A percentile compares a stretch with the other conserved stretches of the same genome.
phyloP scores from a whole-genome alignment of 164 flowering plant genomes.

The Berberis vulgaris region DNA sequence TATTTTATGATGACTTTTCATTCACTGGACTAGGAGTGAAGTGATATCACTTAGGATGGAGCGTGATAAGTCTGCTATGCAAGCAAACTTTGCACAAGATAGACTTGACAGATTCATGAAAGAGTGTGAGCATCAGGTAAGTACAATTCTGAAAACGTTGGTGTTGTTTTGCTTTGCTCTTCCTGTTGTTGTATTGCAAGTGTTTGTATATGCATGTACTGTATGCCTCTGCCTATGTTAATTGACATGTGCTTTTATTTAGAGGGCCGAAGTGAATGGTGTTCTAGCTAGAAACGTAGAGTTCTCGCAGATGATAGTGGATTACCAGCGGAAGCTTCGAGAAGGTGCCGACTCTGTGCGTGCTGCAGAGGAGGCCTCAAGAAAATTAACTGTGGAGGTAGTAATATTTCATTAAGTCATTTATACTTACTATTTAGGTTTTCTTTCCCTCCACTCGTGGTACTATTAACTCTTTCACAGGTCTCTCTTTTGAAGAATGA shows the following conservation, averaged over 20 bases:
- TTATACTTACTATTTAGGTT: background rate
- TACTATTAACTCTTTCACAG: slow-evolving; percentile 21
- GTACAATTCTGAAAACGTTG: background rate
- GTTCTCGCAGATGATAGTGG: slow-evolving; percentile 73
- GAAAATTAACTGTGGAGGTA: slow-evolving; percentile 79
- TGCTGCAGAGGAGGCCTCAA: slow-evolving; percentile 63
- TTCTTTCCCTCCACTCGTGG: background rate
- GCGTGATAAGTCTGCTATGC: slow-evolving; percentile 58
- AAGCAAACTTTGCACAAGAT: slow-evolving; percentile 54
- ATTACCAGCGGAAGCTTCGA: slow-evolving; percentile 66
- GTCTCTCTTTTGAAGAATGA: slow-evolving; percentile 67
- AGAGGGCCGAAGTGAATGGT: slow-evolving; percentile 59
- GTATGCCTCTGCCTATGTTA: too few relatives aligned
- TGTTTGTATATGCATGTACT: background rate
- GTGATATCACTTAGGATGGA: slow-evolving; percentile 36
- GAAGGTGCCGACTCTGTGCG: slow-evolving; percentile 58
- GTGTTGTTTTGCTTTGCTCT: background rate
- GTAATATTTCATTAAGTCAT: background rate
- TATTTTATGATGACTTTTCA: background rate
- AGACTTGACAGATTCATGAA: slow-evolving; percentile 51
- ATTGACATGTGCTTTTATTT: too few relatives aligned
- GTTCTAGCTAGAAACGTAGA: slow-evolving; percentile 73
- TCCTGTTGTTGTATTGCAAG: background rate
- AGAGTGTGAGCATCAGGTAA: slow-evolving; percentile 61
- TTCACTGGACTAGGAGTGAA: slow-evolving; percentile 31